Evolutionary conservation across 2,329 filamentous ascomycete genomes (phyloP).

Genomic region (Curvularia verruculosa): DNA sequence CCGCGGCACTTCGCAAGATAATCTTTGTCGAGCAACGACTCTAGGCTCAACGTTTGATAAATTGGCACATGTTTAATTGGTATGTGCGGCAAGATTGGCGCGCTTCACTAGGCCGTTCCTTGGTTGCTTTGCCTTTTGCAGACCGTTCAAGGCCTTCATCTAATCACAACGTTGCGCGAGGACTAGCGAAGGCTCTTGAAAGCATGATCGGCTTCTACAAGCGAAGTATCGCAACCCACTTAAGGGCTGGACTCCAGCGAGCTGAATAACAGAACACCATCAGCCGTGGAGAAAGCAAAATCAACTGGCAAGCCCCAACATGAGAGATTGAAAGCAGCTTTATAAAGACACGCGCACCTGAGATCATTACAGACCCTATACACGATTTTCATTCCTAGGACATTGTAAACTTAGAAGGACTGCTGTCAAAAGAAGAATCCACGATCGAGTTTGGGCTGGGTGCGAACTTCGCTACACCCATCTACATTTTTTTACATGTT

Average conservation of each 20-base stretch:
- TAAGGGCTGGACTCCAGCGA: not conserved
- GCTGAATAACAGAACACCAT: not conserved
- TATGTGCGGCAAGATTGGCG: not conserved
- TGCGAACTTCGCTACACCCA: not conserved
- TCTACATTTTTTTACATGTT: not conserved
- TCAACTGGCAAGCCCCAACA: not conserved
- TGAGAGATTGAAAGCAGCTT: not conserved
- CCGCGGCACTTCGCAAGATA: not conserved
- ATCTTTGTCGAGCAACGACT: no score
- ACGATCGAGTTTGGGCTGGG: not conserved
- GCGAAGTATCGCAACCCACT: not conserved
- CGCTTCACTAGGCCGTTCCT: not conserved
- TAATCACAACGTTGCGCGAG: not conserved
- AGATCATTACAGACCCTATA: not conserved
- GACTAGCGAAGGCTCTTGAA: not conserved
- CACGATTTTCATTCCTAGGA: not conserved
- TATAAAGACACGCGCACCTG: not conserved
- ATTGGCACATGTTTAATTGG: not conserved
- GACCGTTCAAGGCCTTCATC: not conserved
- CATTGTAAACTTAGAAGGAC: not conserved
- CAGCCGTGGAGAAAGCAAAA: not conserved
- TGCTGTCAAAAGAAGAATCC: not conserved
- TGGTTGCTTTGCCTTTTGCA: not conserved
- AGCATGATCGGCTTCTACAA: not conserved
- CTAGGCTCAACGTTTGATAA: not conserved